Base-by-base conservation (phyloP, 441 rosid genomes). In the Raphanus hybrid region DNA sequence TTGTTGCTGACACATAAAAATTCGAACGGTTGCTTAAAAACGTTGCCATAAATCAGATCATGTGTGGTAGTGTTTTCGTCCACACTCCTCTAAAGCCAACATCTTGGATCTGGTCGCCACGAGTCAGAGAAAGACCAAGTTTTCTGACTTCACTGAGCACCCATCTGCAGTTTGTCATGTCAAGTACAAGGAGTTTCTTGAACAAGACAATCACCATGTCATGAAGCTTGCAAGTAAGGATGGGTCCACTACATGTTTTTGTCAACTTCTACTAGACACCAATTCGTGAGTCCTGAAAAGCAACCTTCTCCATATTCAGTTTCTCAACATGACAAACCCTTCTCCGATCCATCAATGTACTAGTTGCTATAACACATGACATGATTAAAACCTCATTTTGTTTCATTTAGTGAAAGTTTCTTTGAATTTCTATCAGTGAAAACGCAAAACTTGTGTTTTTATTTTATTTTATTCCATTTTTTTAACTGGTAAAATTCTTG, bases 341-440 rank as follows among this genome's bases (percentile, higher is more conserved):
- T 91, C 93, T 16, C 90, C 90, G 1, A 89, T 80, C 93, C 92
- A 89, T 89, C 93, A 89, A 58, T 83, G 83, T 3, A 89, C 82
- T 6, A 91, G 64, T 55, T 87, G 93, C 68, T 91, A 20, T 20
- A 20, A 20, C 23, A 20, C 23, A 23, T 23, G 26, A 23, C 26
- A 23, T 23, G 26, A 23, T 23, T 23, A 23, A 23, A 23, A 23
- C 26, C 26, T 23, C 26, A 23, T 23, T 23, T 23, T 16, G 0
- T 20, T 23, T 23, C 26, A 23, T 23, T 23, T 1, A 23, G 26
- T 23, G 26, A 23, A 23, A 23, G 26, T 23, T 23, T 23, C 26
- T 23, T 23, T 23, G 26, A 23, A 23, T 23, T 23, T 23, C 26
- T 23, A 23, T 23, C 26, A 23, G 26, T 2, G 26, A 23, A 23